A percentile compares a stretch with the other conserved stretches of the same genome.
phyloP scores from a whole-genome alignment of 2,329 filamentous ascomycete genomes.

The Apiospora arundinis region DNA sequence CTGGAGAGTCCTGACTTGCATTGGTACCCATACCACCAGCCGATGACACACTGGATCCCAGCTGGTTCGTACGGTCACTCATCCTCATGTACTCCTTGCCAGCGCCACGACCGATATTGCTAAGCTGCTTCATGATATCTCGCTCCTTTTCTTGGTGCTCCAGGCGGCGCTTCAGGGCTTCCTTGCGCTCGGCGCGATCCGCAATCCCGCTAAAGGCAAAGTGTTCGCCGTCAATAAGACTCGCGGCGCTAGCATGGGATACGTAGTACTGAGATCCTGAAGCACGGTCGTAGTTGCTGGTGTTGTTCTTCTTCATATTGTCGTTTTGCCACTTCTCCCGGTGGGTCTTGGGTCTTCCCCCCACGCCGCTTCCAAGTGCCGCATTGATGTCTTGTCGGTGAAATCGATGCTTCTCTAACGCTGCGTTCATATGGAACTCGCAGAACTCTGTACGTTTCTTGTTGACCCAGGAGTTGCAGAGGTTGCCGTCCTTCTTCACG shows the following conservation, averaged over 20 bases:
- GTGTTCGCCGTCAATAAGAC: slow-evolving; percentile 68
- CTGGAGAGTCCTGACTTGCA: slow-evolving; percentile 34
- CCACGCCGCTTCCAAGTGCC: slow-evolving; percentile 55
- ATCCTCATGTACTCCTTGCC: slow-evolving; percentile 74
- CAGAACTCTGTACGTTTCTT: slow-evolving; percentile 87
- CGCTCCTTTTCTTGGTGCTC: slow-evolving; percentile 74
- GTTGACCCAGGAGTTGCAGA: slow-evolving; percentile 87
- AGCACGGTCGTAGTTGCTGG: slow-evolving; percentile 61
- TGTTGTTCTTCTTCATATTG: slow-evolving; percentile 31
- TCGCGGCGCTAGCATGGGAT: slow-evolving; percentile 59
- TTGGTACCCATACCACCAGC: slow-evolving; percentile 16
- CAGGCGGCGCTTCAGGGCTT: slow-evolving; percentile 69
- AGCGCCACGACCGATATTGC: slow-evolving; percentile 66
- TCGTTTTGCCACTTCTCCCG: slow-evolving; percentile 40
- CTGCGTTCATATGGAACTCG: slow-evolving; percentile 88
- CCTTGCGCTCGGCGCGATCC: slow-evolving; percentile 67
- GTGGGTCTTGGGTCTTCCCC: slow-evolving; percentile 28
- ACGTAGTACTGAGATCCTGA: slow-evolving; percentile 65
- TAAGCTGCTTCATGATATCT: slow-evolving; percentile 73
- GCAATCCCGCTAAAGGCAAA: slow-evolving; percentile 51
- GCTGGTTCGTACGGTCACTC: slow-evolving; percentile 28
- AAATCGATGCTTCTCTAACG: slow-evolving; percentile 69
- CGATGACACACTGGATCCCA: slow-evolving; percentile 25
- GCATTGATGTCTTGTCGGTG: slow-evolving; percentile 46
- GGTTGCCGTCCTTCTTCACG: slow-evolving; percentile 81